Conservation (phyloP, 192 early-diverging fungal genomes). For the Coemansia sp. region DNA sequence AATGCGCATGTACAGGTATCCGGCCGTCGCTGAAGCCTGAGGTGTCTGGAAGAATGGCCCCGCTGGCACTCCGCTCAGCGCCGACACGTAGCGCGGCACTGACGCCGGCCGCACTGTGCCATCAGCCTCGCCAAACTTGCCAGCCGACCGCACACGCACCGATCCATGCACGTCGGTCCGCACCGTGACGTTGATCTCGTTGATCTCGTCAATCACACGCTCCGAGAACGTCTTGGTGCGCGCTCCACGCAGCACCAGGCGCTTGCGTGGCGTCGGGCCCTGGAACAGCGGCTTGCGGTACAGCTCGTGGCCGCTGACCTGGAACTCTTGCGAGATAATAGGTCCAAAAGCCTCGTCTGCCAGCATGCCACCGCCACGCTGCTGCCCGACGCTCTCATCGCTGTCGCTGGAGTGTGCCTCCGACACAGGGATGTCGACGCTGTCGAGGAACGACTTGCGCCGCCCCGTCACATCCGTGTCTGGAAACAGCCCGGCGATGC, state of each 20-base stretch:
- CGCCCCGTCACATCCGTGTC: slow-evolving; percentile 3
- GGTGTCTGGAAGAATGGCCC: slow-evolving; percentile 51
- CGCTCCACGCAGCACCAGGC: slow-evolving; percentile 33
- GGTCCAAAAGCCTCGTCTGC: slow-evolving; percentile 33
- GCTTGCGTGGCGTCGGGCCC: slow-evolving; percentile 18
- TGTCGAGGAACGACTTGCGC: slow-evolving; percentile 39
- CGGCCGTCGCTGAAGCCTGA: slow-evolving; percentile 28
- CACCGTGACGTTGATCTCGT: slow-evolving; percentile 27
- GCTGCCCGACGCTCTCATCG: slow-evolving; percentile 11
- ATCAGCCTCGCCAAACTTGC: slow-evolving; percentile 22
- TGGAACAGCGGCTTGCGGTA: neutral
- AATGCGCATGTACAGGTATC: slow-evolving; percentile 52
- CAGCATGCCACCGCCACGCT: neutral
- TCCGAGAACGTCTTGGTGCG: slow-evolving; percentile 30
- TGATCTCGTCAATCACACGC: slow-evolving; percentile 36
- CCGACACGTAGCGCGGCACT: slow-evolving; percentile 48
- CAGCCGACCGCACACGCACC: slow-evolving; percentile 22
- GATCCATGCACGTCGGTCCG: slow-evolving; percentile 24
- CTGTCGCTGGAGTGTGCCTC: slow-evolving; percentile 13
- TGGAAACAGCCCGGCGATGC: slow-evolving; percentile 19
- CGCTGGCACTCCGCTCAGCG: slow-evolving; percentile 39
- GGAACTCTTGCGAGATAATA: slow-evolving; percentile 42
- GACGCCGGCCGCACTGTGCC: slow-evolving; percentile 42
- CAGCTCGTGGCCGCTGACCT: slow-evolving; percentile 6
- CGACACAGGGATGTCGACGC: slow-evolving; percentile 30